Evolutionary conservation across 2,329 filamentous ascomycete species (phyloP).

Genomic region (Fonsecaea nubica): DNA sequence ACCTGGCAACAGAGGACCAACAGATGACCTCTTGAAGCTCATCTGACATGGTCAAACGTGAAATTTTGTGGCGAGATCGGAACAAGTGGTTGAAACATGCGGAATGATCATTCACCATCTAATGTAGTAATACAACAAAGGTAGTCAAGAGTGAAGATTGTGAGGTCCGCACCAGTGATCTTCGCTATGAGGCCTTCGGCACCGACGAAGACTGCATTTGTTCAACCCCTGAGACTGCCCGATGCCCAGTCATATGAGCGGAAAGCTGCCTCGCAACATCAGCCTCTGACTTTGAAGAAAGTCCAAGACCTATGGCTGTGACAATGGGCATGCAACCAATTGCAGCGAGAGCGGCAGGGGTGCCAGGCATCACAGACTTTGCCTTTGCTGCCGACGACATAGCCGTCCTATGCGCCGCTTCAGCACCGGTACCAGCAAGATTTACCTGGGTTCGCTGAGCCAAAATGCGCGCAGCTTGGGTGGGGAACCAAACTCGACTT

Average conservation of each 20-base stretch:
- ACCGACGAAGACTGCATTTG: neutral
- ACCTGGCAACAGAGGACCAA: no score
- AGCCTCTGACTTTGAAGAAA: neutral
- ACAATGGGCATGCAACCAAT: slow-evolving; percentile 14
- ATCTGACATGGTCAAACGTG: no score
- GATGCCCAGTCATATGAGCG: neutral
- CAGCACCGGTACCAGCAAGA: neutral
- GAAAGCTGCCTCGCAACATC: slow-evolving; percentile 2
- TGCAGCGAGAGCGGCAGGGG: slow-evolving; percentile 4
- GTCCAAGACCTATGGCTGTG: slow-evolving; percentile 10
- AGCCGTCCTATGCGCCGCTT: slow-evolving; percentile 3
- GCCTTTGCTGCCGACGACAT: slow-evolving; percentile 6
- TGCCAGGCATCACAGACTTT: slow-evolving; percentile 9
- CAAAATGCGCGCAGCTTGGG: slow-evolving; percentile 28
- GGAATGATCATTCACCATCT: neutral
- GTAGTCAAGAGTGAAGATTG: slow-evolving; percentile 13
- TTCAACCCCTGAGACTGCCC: neutral
- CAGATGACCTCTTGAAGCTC: neutral
- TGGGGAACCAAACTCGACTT: slow-evolving; percentile 75
- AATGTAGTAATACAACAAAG: neutral
- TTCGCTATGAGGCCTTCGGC: neutral
- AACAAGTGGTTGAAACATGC: neutral
- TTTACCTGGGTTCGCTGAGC: slow-evolving; percentile 20
- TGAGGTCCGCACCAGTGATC: neutral
- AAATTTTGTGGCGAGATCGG: no score